Evolutionary conservation across 805 yeast genomes (phyloP).

Genomic region (Sugiyamaella valdiviana): DNA sequence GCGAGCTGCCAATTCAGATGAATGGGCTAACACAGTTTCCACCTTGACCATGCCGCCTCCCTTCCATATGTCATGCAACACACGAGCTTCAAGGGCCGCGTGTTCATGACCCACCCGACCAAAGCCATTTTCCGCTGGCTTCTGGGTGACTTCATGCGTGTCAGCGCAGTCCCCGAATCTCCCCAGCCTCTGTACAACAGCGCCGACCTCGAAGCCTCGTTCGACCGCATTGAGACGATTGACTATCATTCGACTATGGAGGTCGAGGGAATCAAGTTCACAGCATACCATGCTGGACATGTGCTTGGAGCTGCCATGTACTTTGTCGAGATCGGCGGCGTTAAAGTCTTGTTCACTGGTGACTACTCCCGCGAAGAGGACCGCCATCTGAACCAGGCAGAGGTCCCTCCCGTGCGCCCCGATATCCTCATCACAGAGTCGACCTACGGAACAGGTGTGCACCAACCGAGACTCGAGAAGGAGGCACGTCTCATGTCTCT

Average conservation of each 20-base stretch:
- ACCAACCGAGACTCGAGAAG: conserved; percentile 81
- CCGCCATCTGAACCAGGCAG: conserved; percentile 92
- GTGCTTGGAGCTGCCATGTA: conserved; percentile 99
- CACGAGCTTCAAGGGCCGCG: conserved; percentile 89
- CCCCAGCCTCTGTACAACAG: conserved; percentile 63
- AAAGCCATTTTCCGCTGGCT: conserved; percentile 97
- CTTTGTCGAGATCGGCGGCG: conserved; percentile 88
- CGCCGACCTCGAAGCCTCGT: conserved; percentile 80
- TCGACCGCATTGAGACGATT: conserved; percentile 85
- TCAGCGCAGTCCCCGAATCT: conserved; percentile 46
- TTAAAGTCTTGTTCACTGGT: conserved; percentile 86
- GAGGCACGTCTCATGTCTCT: conserved; percentile 74
- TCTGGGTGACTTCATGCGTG: conserved; percentile 87
- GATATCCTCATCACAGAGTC: conserved; percentile 91
- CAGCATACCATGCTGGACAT: conserved; percentile 99
- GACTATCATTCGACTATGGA: conserved; percentile 95
- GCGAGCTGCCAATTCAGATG: conserved; percentile 17
- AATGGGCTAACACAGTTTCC: conserved; percentile 44
- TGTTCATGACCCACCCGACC: conserved; percentile 98
- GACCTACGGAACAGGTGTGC: conserved; percentile 96
- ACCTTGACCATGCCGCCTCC: conserved; percentile 96
- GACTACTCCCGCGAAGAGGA: conserved; percentile 95
- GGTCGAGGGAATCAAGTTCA: conserved; percentile 87
- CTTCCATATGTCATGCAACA: conserved; percentile 97
- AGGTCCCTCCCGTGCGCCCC: conserved; percentile 85